Percentiles rank a stretch among this genome's conserved stretches.
Evolutionary conservation across 352 stramenopile genomes (phyloP).

Genomic region (Globisporangium megalacanthum): DNA sequence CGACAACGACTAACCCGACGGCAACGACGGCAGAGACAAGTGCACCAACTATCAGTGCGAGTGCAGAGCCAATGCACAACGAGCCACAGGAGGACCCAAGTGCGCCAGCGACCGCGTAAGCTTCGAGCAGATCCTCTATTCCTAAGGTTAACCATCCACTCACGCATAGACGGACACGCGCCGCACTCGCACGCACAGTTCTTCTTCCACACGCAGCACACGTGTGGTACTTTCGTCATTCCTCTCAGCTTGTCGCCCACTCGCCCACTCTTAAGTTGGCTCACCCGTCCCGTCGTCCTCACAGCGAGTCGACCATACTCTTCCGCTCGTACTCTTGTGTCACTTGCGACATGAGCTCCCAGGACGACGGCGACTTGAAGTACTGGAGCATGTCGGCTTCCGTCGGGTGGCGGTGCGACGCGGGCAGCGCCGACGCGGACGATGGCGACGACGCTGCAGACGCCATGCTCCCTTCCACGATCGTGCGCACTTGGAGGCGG

Average conservation of each 20-base stretch:
- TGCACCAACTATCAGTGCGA: neutral
- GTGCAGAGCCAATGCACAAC: neutral
- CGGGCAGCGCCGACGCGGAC: constrained; percentile 8
- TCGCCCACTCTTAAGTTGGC: neutral
- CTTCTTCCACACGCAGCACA: too few relatives aligned
- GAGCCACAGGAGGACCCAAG: neutral
- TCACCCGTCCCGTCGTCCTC: neutral
- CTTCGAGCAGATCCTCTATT: neutral
- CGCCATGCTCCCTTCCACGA: constrained; percentile 59
- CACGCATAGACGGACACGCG: neutral
- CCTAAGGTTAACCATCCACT: neutral
- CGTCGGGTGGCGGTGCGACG: constrained; percentile 21
- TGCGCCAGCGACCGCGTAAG: neutral
- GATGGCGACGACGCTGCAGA: constrained; percentile 17
- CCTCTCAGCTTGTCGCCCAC: neutral
- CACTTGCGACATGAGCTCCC: constrained; percentile 61
- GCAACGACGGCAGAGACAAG: too few relatives aligned
- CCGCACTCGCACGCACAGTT: too few relatives aligned
- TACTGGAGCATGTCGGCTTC: constrained; percentile 65
- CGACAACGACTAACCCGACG: too few relatives aligned
- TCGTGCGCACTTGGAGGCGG: constrained; percentile 47
- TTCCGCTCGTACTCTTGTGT: constrained; percentile 44
- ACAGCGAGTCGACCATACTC: constrained; percentile 8
- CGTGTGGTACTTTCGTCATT: too few relatives aligned
- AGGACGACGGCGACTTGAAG: constrained; percentile 64